These are phyloP conservation scores for Aspergillus transmontanensis DNA, from an alignment of 2,329 filamentous ascomycete species.

Conservation along the genomic window DNA sequence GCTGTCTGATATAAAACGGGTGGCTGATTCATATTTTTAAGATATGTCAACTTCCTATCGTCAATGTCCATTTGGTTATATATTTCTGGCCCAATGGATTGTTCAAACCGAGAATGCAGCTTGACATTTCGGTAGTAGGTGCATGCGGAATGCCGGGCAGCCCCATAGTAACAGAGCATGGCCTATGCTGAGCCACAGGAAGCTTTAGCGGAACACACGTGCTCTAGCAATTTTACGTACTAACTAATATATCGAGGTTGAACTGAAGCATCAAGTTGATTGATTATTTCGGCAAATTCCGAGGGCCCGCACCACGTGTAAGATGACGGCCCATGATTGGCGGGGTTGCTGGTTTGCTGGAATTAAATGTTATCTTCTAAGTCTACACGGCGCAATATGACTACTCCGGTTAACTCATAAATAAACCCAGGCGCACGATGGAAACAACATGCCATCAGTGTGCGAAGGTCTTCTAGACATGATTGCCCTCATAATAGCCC, in stretches of 20 bases:
- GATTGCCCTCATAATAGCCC: constrained; percentile 13
- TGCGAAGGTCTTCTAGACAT: constrained; percentile 21
- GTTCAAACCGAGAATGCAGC: no score
- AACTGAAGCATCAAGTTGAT: no score
- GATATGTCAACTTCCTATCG: no score
- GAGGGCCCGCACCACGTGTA: not conserved
- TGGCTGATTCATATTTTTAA: no score
- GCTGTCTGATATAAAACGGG: no score
- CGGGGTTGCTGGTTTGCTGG: not conserved
- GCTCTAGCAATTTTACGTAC: not conserved
- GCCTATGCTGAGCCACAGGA: not conserved
- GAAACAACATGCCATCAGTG: constrained; percentile 12
- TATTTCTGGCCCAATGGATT: no score
- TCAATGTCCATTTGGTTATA: no score
- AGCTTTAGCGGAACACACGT: not conserved
- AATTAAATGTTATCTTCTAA: not conserved
- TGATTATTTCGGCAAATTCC: not conserved
- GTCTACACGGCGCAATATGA: no score
- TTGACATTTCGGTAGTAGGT: no score
- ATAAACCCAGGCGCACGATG: not conserved
- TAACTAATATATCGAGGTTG: no score
- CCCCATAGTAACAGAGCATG: no score
- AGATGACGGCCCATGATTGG: not conserved
- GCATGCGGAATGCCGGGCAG: no score
- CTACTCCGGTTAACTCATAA: not conserved